Conservation (phyloP, 352 stramenopile species). For the Globisporangium irregulare region DNA sequence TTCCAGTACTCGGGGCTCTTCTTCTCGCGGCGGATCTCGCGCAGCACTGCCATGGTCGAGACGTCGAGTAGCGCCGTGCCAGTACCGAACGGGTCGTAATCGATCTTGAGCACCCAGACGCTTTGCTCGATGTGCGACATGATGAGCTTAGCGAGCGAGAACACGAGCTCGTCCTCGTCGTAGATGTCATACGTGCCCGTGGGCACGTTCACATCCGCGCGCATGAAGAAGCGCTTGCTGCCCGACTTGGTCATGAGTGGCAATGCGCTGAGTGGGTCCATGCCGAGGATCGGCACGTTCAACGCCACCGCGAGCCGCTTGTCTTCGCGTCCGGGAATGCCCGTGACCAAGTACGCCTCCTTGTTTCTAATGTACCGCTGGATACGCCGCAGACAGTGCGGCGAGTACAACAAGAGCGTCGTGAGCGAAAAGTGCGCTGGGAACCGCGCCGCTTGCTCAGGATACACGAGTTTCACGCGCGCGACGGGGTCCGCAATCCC, state of each 20-base stretch:
- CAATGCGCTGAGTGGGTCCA: conserved; percentile 39
- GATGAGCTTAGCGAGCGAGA: conserved; percentile 84
- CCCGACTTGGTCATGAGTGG: conserved; percentile 76
- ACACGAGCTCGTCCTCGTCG: conserved; percentile 81
- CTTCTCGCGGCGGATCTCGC: conserved; percentile 61
- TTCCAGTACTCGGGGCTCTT: conserved; percentile 63
- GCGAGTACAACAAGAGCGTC: conserved; percentile 81
- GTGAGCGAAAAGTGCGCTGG: conserved; percentile 80
- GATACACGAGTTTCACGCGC: conserved; percentile 80
- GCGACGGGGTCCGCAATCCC: conserved; percentile 50
- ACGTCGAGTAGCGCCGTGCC: conserved; percentile 70
- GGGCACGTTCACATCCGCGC: conserved; percentile 84
- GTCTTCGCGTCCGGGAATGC: conserved; percentile 74
- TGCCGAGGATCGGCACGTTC: conserved; percentile 71
- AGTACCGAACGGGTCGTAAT: conserved; percentile 69
- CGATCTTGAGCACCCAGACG: conserved; percentile 79
- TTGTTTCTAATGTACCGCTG: conserved; percentile 48
- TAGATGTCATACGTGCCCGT: conserved; percentile 88
- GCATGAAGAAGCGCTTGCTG: conserved; percentile 76
- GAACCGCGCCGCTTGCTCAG: conserved; percentile 80
- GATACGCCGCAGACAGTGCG: conserved; percentile 72
- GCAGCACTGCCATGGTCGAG: conserved; percentile 50
- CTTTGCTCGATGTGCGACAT: conserved; percentile 77
- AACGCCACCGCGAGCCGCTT: conserved; percentile 74
- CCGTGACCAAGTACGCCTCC: conserved; percentile 78